These are phyloP conservation scores for Sherardia arvensis DNA, from an alignment of 257 asterid species.

Conservation along the genomic window DNA sequence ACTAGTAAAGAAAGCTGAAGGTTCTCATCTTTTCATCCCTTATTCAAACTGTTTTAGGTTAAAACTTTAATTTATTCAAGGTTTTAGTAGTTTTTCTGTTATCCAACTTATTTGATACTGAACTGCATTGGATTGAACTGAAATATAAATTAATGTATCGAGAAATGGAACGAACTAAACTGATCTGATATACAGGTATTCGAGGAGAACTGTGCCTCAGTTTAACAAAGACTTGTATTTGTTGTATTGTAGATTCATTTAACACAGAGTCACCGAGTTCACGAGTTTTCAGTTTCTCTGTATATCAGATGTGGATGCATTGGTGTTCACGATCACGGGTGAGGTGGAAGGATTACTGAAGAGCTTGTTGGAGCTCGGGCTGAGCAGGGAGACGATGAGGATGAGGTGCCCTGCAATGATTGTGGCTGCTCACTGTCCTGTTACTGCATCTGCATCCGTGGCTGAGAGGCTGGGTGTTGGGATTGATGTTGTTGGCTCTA, in stretches of 20 bases:
- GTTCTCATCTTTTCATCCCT: no score
- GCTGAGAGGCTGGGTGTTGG: constrained; percentile 73
- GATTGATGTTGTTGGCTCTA: constrained; percentile 62
- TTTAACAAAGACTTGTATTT: no score
- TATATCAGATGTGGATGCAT: constrained; percentile 45
- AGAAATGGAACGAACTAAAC: no score
- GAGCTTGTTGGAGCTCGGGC: constrained; percentile 53
- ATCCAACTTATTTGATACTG: no score
- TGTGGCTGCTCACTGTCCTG: constrained; percentile 82
- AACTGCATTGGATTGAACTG: no score
- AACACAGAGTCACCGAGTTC: neutral
- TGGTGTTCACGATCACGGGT: constrained; percentile 69
- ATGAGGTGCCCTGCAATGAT: constrained; percentile 59
- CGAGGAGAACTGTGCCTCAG: no score
- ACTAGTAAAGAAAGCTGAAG: constrained; percentile 33
- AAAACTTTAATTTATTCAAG: no score
- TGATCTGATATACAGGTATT: no score
- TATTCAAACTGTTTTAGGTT: no score
- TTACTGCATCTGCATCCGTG: constrained; percentile 77
- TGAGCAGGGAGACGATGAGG: constrained; percentile 62
- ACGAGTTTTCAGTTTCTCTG: neutral
- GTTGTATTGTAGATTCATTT: no score
- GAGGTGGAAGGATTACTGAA: constrained; percentile 86
- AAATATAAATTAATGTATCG: no score
- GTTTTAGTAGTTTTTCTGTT: no score